These are phyloP conservation scores for Alternaria dauci DNA, from an alignment of 2,329 filamentous ascomycete genomes.

Conservation along the genomic window DNA sequence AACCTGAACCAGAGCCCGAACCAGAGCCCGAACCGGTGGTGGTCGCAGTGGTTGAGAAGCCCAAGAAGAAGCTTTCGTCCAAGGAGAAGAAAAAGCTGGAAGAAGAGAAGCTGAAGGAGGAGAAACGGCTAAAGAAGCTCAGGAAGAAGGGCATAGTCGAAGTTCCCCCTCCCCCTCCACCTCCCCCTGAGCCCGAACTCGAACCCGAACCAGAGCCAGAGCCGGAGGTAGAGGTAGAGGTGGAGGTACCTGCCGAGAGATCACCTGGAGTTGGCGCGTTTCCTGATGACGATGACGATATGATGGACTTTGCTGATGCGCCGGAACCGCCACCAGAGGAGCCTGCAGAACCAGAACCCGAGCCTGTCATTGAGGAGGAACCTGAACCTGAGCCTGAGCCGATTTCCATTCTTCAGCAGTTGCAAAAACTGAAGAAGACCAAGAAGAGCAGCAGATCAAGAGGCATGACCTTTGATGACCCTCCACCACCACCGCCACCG, in stretches of 20 bases:
- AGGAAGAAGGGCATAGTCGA: slow-evolving; percentile 40
- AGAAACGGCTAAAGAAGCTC: slow-evolving; percentile 40
- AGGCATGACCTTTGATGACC: slow-evolving; percentile 64
- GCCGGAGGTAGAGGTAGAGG: slow-evolving; percentile 44
- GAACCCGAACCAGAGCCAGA: slow-evolving; percentile 42
- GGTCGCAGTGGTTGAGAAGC: slow-evolving; percentile 40
- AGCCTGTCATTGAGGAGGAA: slow-evolving; percentile 19
- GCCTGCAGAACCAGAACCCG: slow-evolving; percentile 34
- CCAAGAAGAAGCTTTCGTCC: slow-evolving; percentile 42
- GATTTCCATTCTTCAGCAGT: slow-evolving; percentile 27
- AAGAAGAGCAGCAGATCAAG: slow-evolving; percentile 54
- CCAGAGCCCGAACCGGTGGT: slow-evolving; percentile 39
- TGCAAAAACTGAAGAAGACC: slow-evolving; percentile 33
- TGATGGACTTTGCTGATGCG: slow-evolving; percentile 39
- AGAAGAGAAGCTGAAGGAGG: slow-evolving; percentile 11
- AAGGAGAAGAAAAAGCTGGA: slow-evolving; percentile 26
- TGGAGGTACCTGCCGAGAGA: slow-evolving; percentile 38
- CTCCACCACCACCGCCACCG: slow-evolving; percentile 38
- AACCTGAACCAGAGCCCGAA: slow-evolving; percentile 17
- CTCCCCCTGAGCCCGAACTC: slow-evolving; percentile 29
- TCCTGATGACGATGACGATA: slow-evolving; percentile 54
- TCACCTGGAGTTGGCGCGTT: slow-evolving; percentile 59
- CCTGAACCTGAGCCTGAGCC: slow-evolving; percentile 34
- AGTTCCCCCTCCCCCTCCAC: slow-evolving; percentile 10
- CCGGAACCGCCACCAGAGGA: slow-evolving; percentile 13